Evolutionary conservation across 2,329 filamentous ascomycete genomes (phyloP).

Genomic region (Alternaria dauci): DNA sequence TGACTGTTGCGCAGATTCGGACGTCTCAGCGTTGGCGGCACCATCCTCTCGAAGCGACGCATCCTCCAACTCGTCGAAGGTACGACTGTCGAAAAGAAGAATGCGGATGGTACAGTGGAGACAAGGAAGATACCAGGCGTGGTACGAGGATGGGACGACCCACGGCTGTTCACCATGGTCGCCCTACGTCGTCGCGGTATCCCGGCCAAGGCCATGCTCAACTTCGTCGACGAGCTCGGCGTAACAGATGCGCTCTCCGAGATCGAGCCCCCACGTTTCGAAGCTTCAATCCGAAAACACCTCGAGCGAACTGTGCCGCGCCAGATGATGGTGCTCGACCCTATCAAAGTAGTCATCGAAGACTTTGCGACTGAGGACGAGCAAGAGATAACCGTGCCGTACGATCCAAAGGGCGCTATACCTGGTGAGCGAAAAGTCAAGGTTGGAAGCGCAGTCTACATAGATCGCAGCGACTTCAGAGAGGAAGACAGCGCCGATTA

Average conservation of each 20-base stretch:
- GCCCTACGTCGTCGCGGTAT: conserved; percentile 84
- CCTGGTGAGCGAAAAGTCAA: conserved; percentile 66
- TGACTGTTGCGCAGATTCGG: conserved; percentile 58
- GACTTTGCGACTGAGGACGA: conserved; percentile 74
- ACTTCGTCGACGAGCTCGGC: conserved; percentile 90
- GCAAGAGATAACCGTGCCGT: conserved; percentile 74
- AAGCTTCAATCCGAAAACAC: conserved; percentile 83
- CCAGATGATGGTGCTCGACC: conserved; percentile 88
- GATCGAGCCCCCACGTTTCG: conserved; percentile 84
- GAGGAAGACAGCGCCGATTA: conserved; percentile 76
- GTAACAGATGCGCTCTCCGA: conserved; percentile 83
- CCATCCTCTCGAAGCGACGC: conserved; percentile 85
- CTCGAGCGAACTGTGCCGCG: conserved; percentile 88
- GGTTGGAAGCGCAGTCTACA: conserved; percentile 82
- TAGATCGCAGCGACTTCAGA: conserved; percentile 81
- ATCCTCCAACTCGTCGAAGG: conserved; percentile 81
- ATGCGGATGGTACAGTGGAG: conserved; percentile 53
- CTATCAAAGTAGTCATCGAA: conserved; percentile 82
- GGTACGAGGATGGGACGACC: conserved; percentile 91
- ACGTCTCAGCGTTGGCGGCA: conserved; percentile 80
- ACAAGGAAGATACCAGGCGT: conserved; percentile 56
- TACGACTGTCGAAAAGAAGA: conserved; percentile 55
- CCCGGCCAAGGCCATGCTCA: conserved; percentile 85
- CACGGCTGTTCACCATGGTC: conserved; percentile 86
- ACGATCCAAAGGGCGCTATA: conserved; percentile 75